Evolutionary conservation across 1,284 basidiomycete genomes (phyloP), one percentile per base, ranked within the genome.

Genomic region (Gomphus sp.): DNA sequence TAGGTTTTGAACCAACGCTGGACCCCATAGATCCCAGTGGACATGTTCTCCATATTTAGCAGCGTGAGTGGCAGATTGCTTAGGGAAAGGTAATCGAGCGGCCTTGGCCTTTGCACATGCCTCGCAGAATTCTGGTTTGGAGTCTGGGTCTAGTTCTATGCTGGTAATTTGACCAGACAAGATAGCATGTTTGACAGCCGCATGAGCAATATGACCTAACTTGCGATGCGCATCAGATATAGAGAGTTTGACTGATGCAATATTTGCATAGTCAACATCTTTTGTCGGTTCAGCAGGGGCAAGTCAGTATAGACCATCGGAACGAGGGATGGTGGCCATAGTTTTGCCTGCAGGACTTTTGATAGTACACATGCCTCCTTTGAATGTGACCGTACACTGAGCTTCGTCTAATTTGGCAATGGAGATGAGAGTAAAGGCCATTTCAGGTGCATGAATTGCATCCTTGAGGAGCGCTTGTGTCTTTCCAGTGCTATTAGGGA

Each of bases 121-220:
- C 28, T 31, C 28, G 28, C 28, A 31, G 28, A 31, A 31, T 31
- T 31, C 28, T 31, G 28, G 28, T 31, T 31, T 31, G 28, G 28
- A n/a, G n/a, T 52, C 50, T 36, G 28, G 5, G 28, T 31, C 28
- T 31, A 31, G 28, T 31, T 31, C 28, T 31, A 31, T 31, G 28
- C 28, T 2, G 3, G 28, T 31, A 31, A 31, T 31, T 31, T 31
- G 28, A 31, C 2, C 28, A 31, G 28, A 31, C 36, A 37, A 37
- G 36, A 56, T 6, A 63, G 71, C 68, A 8, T 62, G 50, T 16
- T 58, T 37, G 10, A 70, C 56, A 28, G 66, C 62, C 0, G 63
- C 57, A 34, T 67, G 66, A 33, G 68, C 67, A 12, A 71, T 65
- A 59, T 77, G 74, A 5, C 73, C 73, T 54, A 75, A 58, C 3